Evolutionary conservation across 257 asterid genomes (phyloP).

Genomic region (Linaria vulgaris): DNA sequence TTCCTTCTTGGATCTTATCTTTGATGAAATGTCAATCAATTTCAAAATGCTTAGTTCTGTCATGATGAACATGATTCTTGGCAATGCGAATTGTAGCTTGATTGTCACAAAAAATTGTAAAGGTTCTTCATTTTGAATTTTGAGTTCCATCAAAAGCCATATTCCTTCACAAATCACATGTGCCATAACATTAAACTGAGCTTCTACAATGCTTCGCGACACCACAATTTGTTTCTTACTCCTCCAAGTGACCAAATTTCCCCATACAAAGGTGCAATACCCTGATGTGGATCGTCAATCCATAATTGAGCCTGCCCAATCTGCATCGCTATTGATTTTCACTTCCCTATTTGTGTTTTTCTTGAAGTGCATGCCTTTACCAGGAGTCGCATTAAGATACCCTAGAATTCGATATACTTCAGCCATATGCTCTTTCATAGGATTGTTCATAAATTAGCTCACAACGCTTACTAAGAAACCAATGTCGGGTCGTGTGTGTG

Average conservation of each 20-base stretch:
- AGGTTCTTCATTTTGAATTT: too few relatives aligned
- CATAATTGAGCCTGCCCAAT: not conserved
- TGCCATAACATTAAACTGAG: not conserved
- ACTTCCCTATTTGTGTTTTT: not conserved
- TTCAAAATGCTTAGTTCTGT: not conserved
- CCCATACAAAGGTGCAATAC: not conserved
- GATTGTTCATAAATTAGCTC: too few relatives aligned
- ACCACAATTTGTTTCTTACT: not conserved
- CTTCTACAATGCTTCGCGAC: not conserved
- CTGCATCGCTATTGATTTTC: not conserved
- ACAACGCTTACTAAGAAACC: too few relatives aligned
- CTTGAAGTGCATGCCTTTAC: not conserved
- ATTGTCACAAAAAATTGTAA: not conserved
- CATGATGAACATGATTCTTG: too few relatives aligned
- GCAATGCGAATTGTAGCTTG: not conserved
- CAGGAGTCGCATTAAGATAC: not conserved
- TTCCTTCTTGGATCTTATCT: not conserved
- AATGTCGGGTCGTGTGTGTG: too few relatives aligned
- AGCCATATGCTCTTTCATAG: too few relatives aligned
- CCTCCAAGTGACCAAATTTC: not conserved
- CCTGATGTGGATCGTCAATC: not conserved
- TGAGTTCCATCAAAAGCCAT: not conserved
- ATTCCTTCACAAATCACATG: not conserved
- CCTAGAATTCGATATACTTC: not conserved
- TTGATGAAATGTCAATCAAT: not conserved